Conservation (phyloP, 1,284 basidiomycete species). For the Megacollybia platyphylla region DNA sequence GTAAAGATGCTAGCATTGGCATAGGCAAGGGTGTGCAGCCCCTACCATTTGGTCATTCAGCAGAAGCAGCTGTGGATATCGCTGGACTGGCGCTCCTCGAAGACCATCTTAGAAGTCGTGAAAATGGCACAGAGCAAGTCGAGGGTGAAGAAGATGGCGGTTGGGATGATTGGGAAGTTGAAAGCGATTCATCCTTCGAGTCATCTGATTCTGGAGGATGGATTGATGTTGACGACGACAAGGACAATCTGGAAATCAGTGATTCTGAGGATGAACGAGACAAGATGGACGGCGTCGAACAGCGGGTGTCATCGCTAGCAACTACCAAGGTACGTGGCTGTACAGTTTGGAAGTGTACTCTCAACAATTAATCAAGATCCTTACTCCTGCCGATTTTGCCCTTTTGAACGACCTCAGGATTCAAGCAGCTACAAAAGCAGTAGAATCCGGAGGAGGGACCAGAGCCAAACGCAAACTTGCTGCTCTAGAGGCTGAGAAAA, state of each 20-base stretch:
- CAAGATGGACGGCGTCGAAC: constrained; percentile 15
- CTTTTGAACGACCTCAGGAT: constrained; percentile 84
- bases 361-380: constrained; percentile 45
- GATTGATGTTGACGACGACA: constrained; percentile 72
- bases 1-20: constrained; percentile 77
- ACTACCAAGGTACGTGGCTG: constrained; percentile 55
- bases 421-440: constrained; percentile 65
- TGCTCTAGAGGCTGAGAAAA: constrained; percentile 59
- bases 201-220: constrained; percentile 70
- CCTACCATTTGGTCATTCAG: constrained; percentile 71
- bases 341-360: neutral
- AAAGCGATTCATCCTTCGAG: constrained; percentile 54
- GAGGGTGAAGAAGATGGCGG: constrained; percentile 59
- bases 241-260: constrained; percentile 63
- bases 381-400: constrained; percentile 96
- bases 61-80: constrained; percentile 73
- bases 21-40: constrained; percentile 49
- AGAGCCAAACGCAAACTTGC: constrained; percentile 84
- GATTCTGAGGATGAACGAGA: constrained; percentile 72
- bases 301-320: constrained; percentile 49
- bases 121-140: constrained; percentile 44
- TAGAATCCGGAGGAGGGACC: constrained; percentile 61
- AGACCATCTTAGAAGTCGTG: constrained; percentile 67
- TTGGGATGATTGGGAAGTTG: constrained; percentile 90
- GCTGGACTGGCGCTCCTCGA: constrained; percentile 85